A percentile compares a stretch with the other conserved stretches of the same genome.
phyloP scores from a whole-genome alignment of 371 early-diverging fungal genomes.

The Apophysomyces variabilis region DNA sequence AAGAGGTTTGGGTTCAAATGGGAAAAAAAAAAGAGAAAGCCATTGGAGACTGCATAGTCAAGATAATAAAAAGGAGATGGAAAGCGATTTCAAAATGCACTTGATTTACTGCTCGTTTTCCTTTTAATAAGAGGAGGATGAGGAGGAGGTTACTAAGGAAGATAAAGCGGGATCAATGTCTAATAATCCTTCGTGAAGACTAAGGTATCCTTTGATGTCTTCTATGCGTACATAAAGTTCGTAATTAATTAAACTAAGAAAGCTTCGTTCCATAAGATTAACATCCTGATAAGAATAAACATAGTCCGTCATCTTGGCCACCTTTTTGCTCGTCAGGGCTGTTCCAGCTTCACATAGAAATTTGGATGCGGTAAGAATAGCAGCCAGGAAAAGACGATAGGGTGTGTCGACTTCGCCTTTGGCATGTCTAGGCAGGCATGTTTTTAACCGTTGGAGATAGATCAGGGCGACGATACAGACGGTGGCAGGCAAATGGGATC shows the following conservation, averaged over 20 bases:
- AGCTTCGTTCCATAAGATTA: constrained; percentile 26
- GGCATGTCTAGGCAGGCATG: constrained; percentile 50
- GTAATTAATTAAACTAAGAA: constrained; percentile 19
- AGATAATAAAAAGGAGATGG: no score
- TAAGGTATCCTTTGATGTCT: constrained; percentile 19
- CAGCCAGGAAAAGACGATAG: constrained; percentile 62
- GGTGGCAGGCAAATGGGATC: constrained; percentile 14
- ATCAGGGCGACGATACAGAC: constrained; percentile 56
- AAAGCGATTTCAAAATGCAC: no score
- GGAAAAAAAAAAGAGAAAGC: no score
- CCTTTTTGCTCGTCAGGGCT: constrained; percentile 44
- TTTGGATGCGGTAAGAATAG: constrained; percentile 61
- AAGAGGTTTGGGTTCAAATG: no score
- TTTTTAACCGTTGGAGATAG: constrained; percentile 63
- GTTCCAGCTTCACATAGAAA: constrained; percentile 50
- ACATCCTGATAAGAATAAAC: constrained; percentile 56
- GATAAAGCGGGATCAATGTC: constrained; percentile 13
- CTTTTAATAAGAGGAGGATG: no score
- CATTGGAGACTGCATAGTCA: no score
- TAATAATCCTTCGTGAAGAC: constrained; percentile 13
- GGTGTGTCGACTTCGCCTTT: constrained; percentile 64
- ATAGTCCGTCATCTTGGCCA: constrained; percentile 55
- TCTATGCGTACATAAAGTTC: constrained; percentile 16
- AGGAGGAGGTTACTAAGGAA: no score
- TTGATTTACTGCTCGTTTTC: no score